Evolutionary conservation across 768 basidiomycete species (phyloP).

Genomic region (Grammothele lineata): DNA sequence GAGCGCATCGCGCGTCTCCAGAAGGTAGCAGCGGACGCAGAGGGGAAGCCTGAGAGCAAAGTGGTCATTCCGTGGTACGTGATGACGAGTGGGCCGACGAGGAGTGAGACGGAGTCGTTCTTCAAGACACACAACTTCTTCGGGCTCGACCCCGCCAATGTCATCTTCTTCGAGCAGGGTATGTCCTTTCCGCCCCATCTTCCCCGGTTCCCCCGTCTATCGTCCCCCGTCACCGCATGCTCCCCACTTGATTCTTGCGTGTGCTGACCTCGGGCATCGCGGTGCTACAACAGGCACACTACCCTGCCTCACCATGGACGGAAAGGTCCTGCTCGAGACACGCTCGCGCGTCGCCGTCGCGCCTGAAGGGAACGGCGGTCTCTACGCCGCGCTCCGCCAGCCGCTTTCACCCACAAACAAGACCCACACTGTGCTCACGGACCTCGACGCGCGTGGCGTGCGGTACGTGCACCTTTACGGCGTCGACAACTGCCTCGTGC

Average conservation of each 20-base stretch:
- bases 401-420: slow-evolving; percentile 60
- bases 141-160: slow-evolving; percentile 73
- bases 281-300: slow-evolving; percentile 92
- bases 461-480: slow-evolving; percentile 93
- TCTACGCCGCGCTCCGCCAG: slow-evolving; percentile 88
- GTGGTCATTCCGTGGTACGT: slow-evolving; percentile 94
- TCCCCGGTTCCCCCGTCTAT: too few relatives aligned
- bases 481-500: slow-evolving; percentile 98
- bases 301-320: slow-evolving; percentile 91
- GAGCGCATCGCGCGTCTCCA: slow-evolving; percentile 89
- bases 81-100: slow-evolving; percentile 98
- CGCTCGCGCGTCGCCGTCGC: slow-evolving; percentile 84
- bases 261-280: too few relatives aligned
- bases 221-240: too few relatives aligned
- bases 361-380: slow-evolving; percentile 96
- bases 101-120: slow-evolving; percentile 79
- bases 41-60: slow-evolving; percentile 47
- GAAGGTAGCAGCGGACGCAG: slow-evolving; percentile 59
- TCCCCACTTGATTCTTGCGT: too few relatives aligned
- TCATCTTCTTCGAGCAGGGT: slow-evolving; percentile 98
- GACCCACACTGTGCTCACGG: slow-evolving; percentile 74
- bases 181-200: slow-evolving; percentile 22
- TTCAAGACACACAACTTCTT: slow-evolving; percentile 77
- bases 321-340: slow-evolving; percentile 86
- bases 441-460: slow-evolving; percentile 71